Base-by-base conservation (phyloP, 2,329 filamentous ascomycete species). In the Fusarium temperatum region DNA sequence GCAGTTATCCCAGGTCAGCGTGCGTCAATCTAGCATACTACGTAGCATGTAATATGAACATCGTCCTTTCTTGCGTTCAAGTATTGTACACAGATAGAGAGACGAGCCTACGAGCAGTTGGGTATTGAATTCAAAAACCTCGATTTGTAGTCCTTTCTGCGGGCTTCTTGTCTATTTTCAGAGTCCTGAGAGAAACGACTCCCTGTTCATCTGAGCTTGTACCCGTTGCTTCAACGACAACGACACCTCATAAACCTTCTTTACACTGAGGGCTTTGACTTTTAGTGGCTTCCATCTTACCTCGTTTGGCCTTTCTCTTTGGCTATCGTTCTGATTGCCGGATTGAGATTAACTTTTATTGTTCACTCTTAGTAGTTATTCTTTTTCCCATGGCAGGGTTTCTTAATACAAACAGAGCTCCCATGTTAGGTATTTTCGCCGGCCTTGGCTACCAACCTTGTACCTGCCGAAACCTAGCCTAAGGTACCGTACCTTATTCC, bases 1-100 rank as follows among this genome's bases (percentile, higher is more conserved):
- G 72, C 68, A 73, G 68, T 45, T 69, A 73, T 63, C 68, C 72
- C 36, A 57, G 56, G 60, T 72, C 71, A 60, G 41, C 39, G 44
- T 53, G 53, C 48, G 39, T 71, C 48, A 63, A 67, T 67, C 70
- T 15, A 44, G 42, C 39, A 45, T 66, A 32, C 22, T 24, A 51
- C 22, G 28, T 24, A 51, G 28, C 17, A 47, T 45, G 44, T 30
- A 54, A 54, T 42, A 50, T 58, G 35, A 70, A 38, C 42, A 70
- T 59, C 36, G 38, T 45, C 41, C n/a, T 38, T 38, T 70, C 24
- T 44, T 50, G 30, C 60, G 65, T 70, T 20, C 51, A 48, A 44
- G 41, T 41, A 38, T 42, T 58, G 39, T 42, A 65, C 48, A 51
- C 9, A 53, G 51, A 35, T 8, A 35, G 32, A 53, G 51, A 47